Evolutionary conservation across 2,329 filamentous ascomycete genomes (phyloP).

Genomic region (Cordyceps farinosa): DNA sequence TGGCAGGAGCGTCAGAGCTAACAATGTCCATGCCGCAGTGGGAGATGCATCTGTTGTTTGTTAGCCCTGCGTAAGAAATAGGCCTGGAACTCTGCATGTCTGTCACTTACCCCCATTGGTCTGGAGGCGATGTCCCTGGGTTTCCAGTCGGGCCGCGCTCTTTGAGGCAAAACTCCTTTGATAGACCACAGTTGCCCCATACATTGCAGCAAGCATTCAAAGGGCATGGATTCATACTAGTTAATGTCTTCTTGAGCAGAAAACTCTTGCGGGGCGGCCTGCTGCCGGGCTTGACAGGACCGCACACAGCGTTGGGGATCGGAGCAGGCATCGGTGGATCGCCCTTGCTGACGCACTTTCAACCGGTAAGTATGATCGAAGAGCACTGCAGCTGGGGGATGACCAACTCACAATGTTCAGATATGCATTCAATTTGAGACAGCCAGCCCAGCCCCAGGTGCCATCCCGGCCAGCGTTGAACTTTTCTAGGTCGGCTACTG

Average conservation of each 20-base stretch:
- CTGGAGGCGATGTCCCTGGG: conserved; percentile 26
- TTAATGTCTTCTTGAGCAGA: conserved; percentile 24
- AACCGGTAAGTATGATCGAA: no score
- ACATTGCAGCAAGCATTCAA: conserved; percentile 41
- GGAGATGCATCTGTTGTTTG: neutral
- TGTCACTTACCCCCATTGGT: neutral
- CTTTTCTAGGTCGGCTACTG: conserved; percentile 33
- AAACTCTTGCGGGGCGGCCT: conserved; percentile 25
- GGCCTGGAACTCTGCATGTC: no score
- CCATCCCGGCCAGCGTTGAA: conserved; percentile 30
- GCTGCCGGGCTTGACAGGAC: conserved; percentile 41
- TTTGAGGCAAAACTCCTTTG: conserved; percentile 38
- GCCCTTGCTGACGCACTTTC: conserved; percentile 30
- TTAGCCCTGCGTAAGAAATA: neutral
- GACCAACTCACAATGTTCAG: conserved; percentile 2
- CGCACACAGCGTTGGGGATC: conserved; percentile 33
- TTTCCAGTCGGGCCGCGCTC: conserved; percentile 26
- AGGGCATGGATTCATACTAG: conserved; percentile 43
- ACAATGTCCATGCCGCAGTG: conserved; percentile 2
- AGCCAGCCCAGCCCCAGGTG: conserved; percentile 38
- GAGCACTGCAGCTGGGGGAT: conserved; percentile 18
- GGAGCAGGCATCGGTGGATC: conserved; percentile 28
- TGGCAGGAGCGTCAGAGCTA: neutral
- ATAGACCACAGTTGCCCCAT: conserved; percentile 45
- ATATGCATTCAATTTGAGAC: conserved; percentile 18